Percentiles rank a stretch among this genome's conserved stretches.
Conservation (phyloP, 2,329 filamentous ascomycete genomes). For the Sporothrix euskadiensis region DNA sequence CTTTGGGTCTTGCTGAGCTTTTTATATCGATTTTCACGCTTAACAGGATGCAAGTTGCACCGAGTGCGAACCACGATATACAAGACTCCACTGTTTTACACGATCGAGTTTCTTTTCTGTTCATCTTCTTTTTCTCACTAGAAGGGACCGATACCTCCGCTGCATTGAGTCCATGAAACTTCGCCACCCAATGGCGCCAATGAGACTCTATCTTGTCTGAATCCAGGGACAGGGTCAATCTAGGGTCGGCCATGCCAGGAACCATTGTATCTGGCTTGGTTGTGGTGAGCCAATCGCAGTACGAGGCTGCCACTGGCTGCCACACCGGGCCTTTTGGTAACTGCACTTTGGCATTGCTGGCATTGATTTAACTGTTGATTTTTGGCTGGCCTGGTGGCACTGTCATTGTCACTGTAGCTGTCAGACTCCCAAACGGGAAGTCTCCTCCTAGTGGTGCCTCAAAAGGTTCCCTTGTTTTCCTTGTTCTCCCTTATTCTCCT, state of each 20-base stretch:
- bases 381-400: not conserved
- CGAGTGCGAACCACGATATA: not conserved
- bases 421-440: not conserved
- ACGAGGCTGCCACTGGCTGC: not conserved
- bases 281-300: not conserved
- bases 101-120: not conserved
- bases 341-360: not conserved
- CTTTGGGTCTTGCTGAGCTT: not conserved
- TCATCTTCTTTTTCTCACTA: not conserved
- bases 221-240: constrained; percentile 7
- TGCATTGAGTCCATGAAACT: not conserved
- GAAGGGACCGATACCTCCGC: not conserved
- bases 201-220: not conserved
- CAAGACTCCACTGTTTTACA: not conserved
- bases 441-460: not conserved
- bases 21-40: not conserved
- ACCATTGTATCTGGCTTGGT: not conserved
- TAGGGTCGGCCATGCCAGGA: not conserved
- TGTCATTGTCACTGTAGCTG: not conserved
- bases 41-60: not conserved
- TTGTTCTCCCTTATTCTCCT: not conserved
- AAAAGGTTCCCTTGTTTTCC: not conserved
- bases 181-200: constrained; percentile 14
- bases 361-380: not conserved
- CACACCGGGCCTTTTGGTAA: constrained; percentile 1